Base-by-base conservation (phyloP, 129 eudicot species). In the Ambrosia trifida region DNA sequence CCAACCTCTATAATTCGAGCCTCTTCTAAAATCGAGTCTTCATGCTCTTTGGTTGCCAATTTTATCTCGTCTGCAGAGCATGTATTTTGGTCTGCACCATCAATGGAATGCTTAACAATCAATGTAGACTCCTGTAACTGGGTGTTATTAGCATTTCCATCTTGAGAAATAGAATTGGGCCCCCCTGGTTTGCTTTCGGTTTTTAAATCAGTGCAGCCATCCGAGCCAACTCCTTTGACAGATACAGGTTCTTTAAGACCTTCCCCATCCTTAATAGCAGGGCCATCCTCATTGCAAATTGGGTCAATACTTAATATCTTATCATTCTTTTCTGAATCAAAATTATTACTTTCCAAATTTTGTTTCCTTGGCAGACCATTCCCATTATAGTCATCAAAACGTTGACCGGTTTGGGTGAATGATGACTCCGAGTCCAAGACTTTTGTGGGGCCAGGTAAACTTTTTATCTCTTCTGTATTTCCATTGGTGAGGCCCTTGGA, bases 1-100 rank as follows among this genome's bases (percentile, higher is more conserved):
- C 70, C 51, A 77, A 93, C 99, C 99, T 95, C 88, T 72, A 92
- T 83, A 69, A 85, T 61, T 28, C 85, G 84, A 33, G 98, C 98
- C 80, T 92, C 96, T 80, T 86, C 86, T 79, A 95, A 83, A 46
- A 95, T 73, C 16, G 89, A 80, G 68, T 90, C 99, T 75, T 95
- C 99, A 77, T 80, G 95, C 77, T 82, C 90, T 80, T 79, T 86
- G 70, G 61, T 79, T 56, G 69, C 76, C 72, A 74, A 32, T 70
- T 81, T 75, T 53, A 66, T 20, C 62, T 72, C 75, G 38, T 76
- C 60, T 71, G 65, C 82, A 56, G 86, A 68, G 81, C 77, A 79
- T 52, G 76, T 47, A 75, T 80, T 81, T 66, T 66, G 75, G 79
- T 81, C 86, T 16, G 82, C 43, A 31, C 74, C 60, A 66, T 56